Percentiles rank a stretch among this genome's conserved stretches.
These are phyloP conservation scores for Pilaira anomala DNA, from an alignment of 192 early-diverging fungal species.

Conservation along the genomic window DNA sequence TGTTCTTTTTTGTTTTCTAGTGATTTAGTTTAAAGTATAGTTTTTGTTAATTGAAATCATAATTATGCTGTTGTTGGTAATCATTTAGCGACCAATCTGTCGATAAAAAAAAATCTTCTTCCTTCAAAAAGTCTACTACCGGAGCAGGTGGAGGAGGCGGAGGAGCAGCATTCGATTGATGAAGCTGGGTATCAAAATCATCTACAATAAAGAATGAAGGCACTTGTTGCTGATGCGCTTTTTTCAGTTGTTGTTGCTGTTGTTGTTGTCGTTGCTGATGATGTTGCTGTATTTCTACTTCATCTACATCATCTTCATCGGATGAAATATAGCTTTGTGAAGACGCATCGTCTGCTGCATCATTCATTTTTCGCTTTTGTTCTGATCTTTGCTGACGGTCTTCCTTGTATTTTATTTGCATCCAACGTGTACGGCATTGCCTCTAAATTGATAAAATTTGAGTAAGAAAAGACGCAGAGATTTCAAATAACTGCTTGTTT, in stretches of 20 bases:
- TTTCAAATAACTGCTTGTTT: background rate
- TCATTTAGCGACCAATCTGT: conserved; percentile 15
- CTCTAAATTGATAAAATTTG: conserved; percentile 29
- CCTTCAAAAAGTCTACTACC: conserved; percentile 8
- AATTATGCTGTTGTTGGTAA: conserved; percentile 10
- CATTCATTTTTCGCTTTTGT: background rate
- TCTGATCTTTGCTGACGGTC: conserved; percentile 21
- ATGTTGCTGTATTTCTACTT: background rate
- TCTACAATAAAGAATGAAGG: conserved; percentile 14
- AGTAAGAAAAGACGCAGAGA: background rate
- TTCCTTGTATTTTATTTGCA: conserved; percentile 47
- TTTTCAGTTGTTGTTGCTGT: background rate
- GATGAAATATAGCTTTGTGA: conserved; percentile 22
- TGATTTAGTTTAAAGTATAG: too few relatives aligned
- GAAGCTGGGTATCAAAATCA: conserved; percentile 15
- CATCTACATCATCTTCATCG: conserved; percentile 15
- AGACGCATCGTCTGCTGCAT: conserved; percentile 12
- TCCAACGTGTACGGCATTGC: conserved; percentile 61
- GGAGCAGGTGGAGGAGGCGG: background rate
- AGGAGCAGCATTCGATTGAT: background rate
- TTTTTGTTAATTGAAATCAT: background rate
- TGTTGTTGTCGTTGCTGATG: background rate
- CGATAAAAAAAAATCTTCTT: conserved; percentile 16
- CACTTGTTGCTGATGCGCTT: background rate
- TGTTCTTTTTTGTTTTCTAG: too few relatives aligned